phyloP scores from a whole-genome alignment of 495 filamentous ascomycete species.

The Talaromyces proteolyticus region DNA sequence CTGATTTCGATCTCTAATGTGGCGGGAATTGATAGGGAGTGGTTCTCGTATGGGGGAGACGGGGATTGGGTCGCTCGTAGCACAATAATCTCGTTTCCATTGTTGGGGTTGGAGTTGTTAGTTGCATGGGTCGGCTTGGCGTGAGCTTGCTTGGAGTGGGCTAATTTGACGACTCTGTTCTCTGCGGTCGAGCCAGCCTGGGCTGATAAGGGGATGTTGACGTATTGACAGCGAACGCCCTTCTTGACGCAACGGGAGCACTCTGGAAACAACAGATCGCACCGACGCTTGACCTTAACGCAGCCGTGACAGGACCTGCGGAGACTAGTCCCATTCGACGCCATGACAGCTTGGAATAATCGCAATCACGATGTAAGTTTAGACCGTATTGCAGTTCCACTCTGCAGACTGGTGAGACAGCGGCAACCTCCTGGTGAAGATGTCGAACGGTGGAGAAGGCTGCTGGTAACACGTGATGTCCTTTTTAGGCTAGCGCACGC shows the following conservation, averaged over 20 bases:
- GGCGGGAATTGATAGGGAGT: slow-evolving; percentile 4
- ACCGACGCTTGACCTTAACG: slow-evolving; percentile 35
- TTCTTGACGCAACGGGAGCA: slow-evolving; percentile 31
- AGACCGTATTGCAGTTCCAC: too few relatives aligned
- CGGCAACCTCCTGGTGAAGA: too few relatives aligned
- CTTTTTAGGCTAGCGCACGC: background rate
- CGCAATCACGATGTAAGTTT: too few relatives aligned
- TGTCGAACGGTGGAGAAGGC: background rate
- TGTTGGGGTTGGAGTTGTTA: background rate
- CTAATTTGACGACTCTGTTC: background rate
- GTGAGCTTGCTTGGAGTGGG: background rate
- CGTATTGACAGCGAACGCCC: slow-evolving; percentile 29
- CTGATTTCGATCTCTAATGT: slow-evolving; percentile 19
- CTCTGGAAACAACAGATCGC: slow-evolving; percentile 31
- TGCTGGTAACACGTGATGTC: background rate
- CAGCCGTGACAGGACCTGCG: slow-evolving; percentile 38
- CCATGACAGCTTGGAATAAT: too few relatives aligned
- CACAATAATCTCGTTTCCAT: background rate
- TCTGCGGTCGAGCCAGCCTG: slow-evolving; percentile 1
- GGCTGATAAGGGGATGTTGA: slow-evolving; percentile 17
- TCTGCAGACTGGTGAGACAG: too few relatives aligned
- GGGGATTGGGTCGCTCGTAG: background rate
- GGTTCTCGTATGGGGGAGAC: background rate
- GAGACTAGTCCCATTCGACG: slow-evolving; percentile 11
- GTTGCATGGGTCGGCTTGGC: background rate